phyloP scores from a whole-genome alignment of 768 basidiomycete genomes.

The Lyophyllum atratum region DNA sequence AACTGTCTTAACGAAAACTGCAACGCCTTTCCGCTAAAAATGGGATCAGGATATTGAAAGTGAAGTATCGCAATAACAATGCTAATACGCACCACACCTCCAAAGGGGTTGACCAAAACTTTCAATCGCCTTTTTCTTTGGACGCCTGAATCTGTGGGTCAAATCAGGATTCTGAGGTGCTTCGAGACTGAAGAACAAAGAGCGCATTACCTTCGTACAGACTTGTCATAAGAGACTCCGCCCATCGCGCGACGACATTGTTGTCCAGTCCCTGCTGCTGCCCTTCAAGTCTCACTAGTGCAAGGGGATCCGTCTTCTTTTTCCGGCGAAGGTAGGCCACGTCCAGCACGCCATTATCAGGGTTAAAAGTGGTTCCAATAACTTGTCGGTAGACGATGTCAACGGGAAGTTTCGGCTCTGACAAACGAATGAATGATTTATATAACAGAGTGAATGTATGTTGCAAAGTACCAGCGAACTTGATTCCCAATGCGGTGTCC shows the following conservation, averaged over 20 bases:
- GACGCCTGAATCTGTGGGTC: slow-evolving; percentile 42
- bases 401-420: slow-evolving; percentile 25
- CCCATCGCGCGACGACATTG: slow-evolving; percentile 49
- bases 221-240: slow-evolving; percentile 49
- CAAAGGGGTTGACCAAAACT: slow-evolving; percentile 77
- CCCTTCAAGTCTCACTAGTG: slow-evolving; percentile 47
- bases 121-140: slow-evolving; percentile 58
- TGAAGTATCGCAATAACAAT: background rate
- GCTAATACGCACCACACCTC: slow-evolving; percentile 70
- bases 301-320: slow-evolving; percentile 38
- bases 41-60: slow-evolving; percentile 1
- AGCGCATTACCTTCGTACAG: slow-evolving; percentile 61
- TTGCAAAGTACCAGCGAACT: slow-evolving; percentile 16
- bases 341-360: slow-evolving; percentile 36
- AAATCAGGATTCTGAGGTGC: background rate
- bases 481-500: slow-evolving; percentile 14
- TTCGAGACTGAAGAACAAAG: background rate
- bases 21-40: slow-evolving; percentile 59
- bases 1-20: slow-evolving; percentile 56
- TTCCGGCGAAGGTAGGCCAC: slow-evolving; percentile 54
- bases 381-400: slow-evolving; percentile 49
- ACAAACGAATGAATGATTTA: background rate
- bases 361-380: slow-evolving; percentile 47
- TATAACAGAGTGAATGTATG: background rate
- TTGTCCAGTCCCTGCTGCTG: slow-evolving; percentile 35